phyloP scores from a whole-genome alignment of 2,329 filamentous ascomycete genomes.

The Zarea fungicola region DNA sequence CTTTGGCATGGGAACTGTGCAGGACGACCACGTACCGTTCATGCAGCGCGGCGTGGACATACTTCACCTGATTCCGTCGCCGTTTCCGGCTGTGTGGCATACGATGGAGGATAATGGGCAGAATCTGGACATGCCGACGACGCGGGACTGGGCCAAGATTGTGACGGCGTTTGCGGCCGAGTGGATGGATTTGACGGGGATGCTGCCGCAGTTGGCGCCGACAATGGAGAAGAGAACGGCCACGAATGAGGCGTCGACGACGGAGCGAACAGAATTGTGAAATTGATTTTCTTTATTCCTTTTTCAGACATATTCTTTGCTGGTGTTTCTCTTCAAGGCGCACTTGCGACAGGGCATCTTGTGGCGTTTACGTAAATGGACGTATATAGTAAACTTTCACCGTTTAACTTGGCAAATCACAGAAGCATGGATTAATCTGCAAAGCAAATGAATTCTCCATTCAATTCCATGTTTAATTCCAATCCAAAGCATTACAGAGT shows the following conservation, averaged over 20 bases:
- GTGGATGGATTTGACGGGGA: slow-evolving; percentile 72
- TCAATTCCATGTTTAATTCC: too few species aligned
- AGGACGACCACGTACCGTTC: slow-evolving; percentile 92
- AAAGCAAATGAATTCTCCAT: too few species aligned
- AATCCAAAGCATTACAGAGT: not conserved
- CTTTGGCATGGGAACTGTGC: slow-evolving; percentile 43
- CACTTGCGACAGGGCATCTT: not conserved
- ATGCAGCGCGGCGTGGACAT: slow-evolving; percentile 80
- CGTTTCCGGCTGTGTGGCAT: slow-evolving; percentile 86
- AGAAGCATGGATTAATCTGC: too few species aligned
- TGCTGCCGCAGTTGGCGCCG: slow-evolving; percentile 26
- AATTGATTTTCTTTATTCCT: not conserved
- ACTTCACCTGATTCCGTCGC: slow-evolving; percentile 79
- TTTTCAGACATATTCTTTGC: not conserved
- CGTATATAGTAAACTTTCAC: too few species aligned
- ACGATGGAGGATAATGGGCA: slow-evolving; percentile 74
- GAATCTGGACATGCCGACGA: slow-evolving; percentile 73
- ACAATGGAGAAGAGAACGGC: slow-evolving; percentile 23
- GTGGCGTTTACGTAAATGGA: too few species aligned
- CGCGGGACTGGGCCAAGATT: slow-evolving; percentile 84
- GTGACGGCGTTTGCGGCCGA: slow-evolving; percentile 80
- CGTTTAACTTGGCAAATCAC: too few species aligned
- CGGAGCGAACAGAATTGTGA: slow-evolving; percentile 30
- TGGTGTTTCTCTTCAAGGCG: not conserved
- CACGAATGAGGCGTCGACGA: slow-evolving; percentile 19